Evolutionary conservation across 2,329 filamentous ascomycete genomes (phyloP).

Genomic region (Aureobasidium sp.): DNA sequence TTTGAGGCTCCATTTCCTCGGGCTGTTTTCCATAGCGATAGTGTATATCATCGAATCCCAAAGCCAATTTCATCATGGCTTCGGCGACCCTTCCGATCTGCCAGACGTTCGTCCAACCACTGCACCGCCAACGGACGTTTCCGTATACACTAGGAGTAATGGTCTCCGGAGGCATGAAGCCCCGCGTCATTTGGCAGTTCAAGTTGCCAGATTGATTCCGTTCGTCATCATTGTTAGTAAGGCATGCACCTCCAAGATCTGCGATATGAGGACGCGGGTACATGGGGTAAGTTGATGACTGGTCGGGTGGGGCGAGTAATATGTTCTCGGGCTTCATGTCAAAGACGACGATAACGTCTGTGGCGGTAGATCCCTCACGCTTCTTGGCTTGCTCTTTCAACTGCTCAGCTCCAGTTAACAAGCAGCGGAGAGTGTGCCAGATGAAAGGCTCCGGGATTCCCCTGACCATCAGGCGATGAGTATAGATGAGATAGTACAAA

Average conservation of each 20-base stretch:
- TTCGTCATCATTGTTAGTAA: not conserved
- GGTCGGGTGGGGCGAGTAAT: not conserved
- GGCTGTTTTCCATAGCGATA: not conserved
- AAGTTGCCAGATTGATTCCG: not conserved
- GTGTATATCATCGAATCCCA: not conserved
- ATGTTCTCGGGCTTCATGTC: not conserved
- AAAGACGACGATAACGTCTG: not conserved
- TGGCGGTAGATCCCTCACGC: not conserved
- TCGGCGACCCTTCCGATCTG: not conserved
- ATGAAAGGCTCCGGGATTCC: not conserved
- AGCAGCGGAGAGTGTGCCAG: not conserved
- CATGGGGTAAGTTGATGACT: not conserved
- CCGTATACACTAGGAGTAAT: no score
- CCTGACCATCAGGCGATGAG: not conserved
- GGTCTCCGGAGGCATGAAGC: no score
- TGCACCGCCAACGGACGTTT: not conserved
- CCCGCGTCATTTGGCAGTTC: not conserved
- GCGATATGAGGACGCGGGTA: not conserved
- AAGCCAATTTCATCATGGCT: not conserved
- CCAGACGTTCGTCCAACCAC: not conserved
- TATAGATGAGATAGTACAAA: not conserved
- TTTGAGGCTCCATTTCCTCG: not conserved
- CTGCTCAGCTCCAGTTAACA: not conserved
- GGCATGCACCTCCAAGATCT: not conserved
- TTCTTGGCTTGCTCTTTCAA: not conserved